These are phyloP conservation scores for Ascocoryne sarcoides DNA, from an alignment of 2,329 filamentous ascomycete species.

Conservation along the genomic window DNA sequence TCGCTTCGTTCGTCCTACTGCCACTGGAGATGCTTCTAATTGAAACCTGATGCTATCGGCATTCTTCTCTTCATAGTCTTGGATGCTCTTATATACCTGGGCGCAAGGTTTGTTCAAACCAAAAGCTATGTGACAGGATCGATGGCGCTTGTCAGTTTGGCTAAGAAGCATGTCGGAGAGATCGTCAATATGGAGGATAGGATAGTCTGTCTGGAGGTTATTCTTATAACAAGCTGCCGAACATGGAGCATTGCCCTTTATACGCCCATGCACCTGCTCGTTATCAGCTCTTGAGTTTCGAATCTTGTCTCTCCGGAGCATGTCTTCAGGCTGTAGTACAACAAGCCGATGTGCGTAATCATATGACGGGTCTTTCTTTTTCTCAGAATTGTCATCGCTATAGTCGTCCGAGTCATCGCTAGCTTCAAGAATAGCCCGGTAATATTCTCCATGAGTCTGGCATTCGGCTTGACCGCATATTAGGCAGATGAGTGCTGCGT, in stretches of 20 bases:
- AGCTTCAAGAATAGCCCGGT: conserved; percentile 2
- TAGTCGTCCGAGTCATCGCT: conserved; percentile 10
- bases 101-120: conserved; percentile 21
- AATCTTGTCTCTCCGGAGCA: conserved; percentile 11
- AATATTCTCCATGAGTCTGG: conserved; percentile 24
- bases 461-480: conserved; percentile 24
- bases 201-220: conserved; percentile 4
- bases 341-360: conserved; percentile 12
- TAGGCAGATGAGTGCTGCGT: conserved; percentile 19
- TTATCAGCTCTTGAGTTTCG: background rate
- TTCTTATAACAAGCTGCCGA: conserved; percentile 12
- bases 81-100: conserved; percentile 17
- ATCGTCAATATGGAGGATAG: conserved; percentile 5
- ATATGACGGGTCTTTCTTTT: conserved; percentile 14
- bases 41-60: too few species aligned
- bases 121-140: conserved; percentile 21
- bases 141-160: conserved; percentile 8
- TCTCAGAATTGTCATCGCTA: conserved; percentile 3
- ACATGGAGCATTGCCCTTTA: conserved; percentile 6
- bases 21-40: background rate
- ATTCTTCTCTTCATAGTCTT: conserved; percentile 4
- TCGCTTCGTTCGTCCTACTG: conserved; percentile 3
- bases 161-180: conserved; percentile 15
- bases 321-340: conserved; percentile 14
- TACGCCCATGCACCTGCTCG: background rate